Evolutionary conservation across 2,329 filamentous ascomycete species (phyloP), one percentile per base, ranked within the genome.

Genomic region (Aspergillus aculeatinus): DNA sequence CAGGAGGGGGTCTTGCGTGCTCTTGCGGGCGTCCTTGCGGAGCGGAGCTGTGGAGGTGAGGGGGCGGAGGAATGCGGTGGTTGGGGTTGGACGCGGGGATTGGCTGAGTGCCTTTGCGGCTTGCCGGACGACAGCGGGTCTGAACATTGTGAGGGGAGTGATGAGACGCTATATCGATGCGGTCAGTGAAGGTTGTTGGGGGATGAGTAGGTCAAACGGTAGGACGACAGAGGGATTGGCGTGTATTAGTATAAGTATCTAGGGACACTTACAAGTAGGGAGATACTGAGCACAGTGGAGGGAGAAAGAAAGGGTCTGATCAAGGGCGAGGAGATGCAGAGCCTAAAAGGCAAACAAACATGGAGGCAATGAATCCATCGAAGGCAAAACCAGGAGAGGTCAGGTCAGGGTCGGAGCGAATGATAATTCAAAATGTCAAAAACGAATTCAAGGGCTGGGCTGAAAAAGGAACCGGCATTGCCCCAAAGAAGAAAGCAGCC

Each of bases 21-120:
- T 56, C 6, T 65, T 62, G 42, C 68, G 67, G 29, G 71, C 57
- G 10, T 69, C 64, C 42, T 72, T 67, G 16, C 69, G 69, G 48
- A 70, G 68, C 25, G 63, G 25, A 31, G 64, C 39, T 0, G 75
- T 75, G 23, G 62, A 71, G 5, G 74, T 75, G 55, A 78, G 64
- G 12, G 64, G 58, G 2, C 74, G 71, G 44, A 59, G 52, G 54
- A 65, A 67, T 12, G 59, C 63, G 39, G 55, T 64, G 49, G 49
- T 44, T n/a, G 63, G 48, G 12, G 61, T 31, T 16, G 68, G 69
- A 25, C 67, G 70, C 31, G 65, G 5, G 23, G 55, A 55, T 27
- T 65, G 64, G 56, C 42, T 63, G 23, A 70, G 57, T 29, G 67
- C 67, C 58, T 65, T 72, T 35, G 67, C 33, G 59, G 68, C 67